Conservation (phyloP, 192 early-diverging fungal genomes). For the Phlyctochytrium arcticum region DNA sequence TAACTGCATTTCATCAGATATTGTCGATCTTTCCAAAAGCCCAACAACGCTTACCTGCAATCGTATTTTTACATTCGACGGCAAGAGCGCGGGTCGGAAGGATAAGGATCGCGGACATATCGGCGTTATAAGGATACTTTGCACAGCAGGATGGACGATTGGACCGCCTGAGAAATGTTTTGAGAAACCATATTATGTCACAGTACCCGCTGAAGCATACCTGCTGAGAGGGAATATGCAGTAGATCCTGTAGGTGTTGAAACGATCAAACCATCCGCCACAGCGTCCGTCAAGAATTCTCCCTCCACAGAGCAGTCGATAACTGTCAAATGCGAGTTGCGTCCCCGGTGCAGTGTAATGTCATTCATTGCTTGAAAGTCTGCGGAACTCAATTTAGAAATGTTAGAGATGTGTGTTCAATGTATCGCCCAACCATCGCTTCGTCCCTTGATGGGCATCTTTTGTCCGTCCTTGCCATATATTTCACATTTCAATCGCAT, state of each 20-base stretch:
- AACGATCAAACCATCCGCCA: slow-evolving; percentile 68
- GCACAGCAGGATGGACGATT: slow-evolving; percentile 86
- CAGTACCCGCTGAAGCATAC: background rate
- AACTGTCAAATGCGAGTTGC: slow-evolving; percentile 74
- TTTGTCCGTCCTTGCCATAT: background rate
- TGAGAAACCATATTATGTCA: background rate
- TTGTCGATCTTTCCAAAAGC: no score
- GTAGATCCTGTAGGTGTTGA: slow-evolving; percentile 90
- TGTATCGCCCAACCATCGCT: background rate
- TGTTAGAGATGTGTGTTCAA: slow-evolving; percentile 9
- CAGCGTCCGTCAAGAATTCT: slow-evolving; percentile 78
- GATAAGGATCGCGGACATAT: slow-evolving; percentile 78
- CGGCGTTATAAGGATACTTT: slow-evolving; percentile 79
- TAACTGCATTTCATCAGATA: no score
- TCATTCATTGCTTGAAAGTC: slow-evolving; percentile 76
- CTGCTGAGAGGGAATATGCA: slow-evolving; percentile 81
- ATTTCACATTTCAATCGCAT: slow-evolving; percentile 65
- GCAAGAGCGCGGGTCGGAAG: slow-evolving; percentile 72
- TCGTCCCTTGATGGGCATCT: background rate
- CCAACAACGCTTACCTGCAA: slow-evolving; percentile 3
- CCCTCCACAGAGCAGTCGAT: slow-evolving; percentile 78
- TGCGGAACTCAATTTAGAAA: slow-evolving; percentile 25
- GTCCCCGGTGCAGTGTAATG: slow-evolving; percentile 80
- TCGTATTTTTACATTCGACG: slow-evolving; percentile 32
- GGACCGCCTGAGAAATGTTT: slow-evolving; percentile 80